Percentiles rank a stretch among this genome's conserved stretches.
Conservation (phyloP, 768 basidiomycete species). For the Calocera cornea region DNA sequence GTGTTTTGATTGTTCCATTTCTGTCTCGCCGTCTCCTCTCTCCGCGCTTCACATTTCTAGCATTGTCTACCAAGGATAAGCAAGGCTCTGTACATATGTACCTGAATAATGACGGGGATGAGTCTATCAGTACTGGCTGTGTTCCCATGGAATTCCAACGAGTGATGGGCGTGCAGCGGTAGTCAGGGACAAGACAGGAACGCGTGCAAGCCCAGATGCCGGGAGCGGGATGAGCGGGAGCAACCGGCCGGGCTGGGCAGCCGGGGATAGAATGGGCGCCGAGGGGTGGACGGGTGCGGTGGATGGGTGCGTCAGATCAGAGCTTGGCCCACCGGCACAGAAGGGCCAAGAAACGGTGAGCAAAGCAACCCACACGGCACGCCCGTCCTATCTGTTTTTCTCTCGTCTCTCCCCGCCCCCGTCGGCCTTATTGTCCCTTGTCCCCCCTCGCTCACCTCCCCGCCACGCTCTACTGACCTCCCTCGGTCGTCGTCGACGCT, state of each 20-base stretch:
- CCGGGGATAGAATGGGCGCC: background rate
- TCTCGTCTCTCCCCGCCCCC: background rate
- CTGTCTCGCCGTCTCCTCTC: background rate
- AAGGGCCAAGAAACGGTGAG: background rate
- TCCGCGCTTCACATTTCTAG: background rate
- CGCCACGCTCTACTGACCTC: background rate
- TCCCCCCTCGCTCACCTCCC: background rate
- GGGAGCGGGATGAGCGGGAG: background rate
- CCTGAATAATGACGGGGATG: background rate
- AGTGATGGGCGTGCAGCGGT: background rate
- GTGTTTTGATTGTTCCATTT: background rate
- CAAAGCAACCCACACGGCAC: background rate
- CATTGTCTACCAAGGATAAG: background rate
- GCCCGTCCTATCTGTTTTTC: background rate
- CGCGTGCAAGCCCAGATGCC: background rate
- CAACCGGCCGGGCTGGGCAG: too few relatives aligned
- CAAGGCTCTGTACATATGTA: constrained; percentile 4
- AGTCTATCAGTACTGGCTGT: background rate
- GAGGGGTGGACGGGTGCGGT: background rate
- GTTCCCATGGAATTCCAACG: background rate
- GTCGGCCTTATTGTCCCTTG: background rate
- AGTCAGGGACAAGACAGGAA: background rate
- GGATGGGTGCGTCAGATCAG: background rate
- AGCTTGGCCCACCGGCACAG: background rate
- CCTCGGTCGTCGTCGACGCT: background rate